Evolutionary conservation across 177 flowering plant genomes (phyloP).

Genomic region (Vitis hybrid): DNA sequence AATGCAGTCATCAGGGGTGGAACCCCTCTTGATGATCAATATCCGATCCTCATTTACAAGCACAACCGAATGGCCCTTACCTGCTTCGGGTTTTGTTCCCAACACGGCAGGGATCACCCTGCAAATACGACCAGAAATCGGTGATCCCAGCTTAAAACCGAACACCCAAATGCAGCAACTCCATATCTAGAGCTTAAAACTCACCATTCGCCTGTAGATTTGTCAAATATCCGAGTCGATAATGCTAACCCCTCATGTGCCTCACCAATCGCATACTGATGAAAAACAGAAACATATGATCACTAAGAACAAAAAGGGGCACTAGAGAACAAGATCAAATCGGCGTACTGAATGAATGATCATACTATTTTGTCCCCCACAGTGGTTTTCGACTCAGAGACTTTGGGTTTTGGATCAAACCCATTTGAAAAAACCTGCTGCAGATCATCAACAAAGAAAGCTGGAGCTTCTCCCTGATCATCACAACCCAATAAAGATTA

Average conservation of each 20-base stretch:
- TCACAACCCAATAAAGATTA: conserved; percentile 16
- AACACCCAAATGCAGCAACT: conserved; percentile 10
- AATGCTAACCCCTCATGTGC: conserved; percentile 27
- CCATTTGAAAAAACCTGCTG: conserved; percentile 32
- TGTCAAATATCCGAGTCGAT: conserved; percentile 48
- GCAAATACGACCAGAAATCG: conserved; percentile 24
- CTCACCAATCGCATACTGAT: conserved; percentile 57
- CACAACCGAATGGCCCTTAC: conserved; percentile 57
- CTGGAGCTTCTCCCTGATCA: conserved; percentile 76
- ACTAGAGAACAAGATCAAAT: conserved; percentile 1
- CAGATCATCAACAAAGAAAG: conserved; percentile 36
- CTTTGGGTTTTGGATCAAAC: conserved; percentile 38
- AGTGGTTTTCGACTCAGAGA: conserved; percentile 32
- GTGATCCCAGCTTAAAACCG: not conserved
- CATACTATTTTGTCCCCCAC: conserved; percentile 56
- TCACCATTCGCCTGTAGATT: conserved; percentile 51
- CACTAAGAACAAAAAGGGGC: not conserved
- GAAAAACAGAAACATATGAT: conserved; percentile 3
- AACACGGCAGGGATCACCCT: conserved; percentile 67
- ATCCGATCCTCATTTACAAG: conserved; percentile 63
- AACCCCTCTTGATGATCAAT: conserved; percentile 57
- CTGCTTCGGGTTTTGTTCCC: conserved; percentile 63
- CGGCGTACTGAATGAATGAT: not conserved
- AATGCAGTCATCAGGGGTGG: conserved; percentile 55
- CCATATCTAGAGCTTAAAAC: conserved; percentile 13